Conservation (phyloP, 345 rosid species). For the Raphanus sativus region DNA sequence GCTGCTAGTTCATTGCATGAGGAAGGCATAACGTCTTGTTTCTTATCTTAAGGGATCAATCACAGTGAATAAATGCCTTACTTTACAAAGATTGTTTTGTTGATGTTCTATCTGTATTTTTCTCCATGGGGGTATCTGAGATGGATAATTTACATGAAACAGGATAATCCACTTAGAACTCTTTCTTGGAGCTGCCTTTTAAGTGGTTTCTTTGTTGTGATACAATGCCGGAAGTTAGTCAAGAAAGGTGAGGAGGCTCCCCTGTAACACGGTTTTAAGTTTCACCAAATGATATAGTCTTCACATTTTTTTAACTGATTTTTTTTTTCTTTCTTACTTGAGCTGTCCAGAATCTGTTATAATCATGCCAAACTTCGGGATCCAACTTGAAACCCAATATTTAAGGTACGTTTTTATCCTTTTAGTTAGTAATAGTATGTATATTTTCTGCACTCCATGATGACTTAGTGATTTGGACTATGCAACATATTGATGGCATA, state of each 20-base stretch:
- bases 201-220: constrained; percentile 47
- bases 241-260: constrained; percentile 58
- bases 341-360: constrained; percentile 68
- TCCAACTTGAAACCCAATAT: constrained; percentile 83
- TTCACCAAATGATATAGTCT: neutral
- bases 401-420: constrained; percentile 44
- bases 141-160: constrained; percentile 24
- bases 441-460: constrained; percentile 1
- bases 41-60: neutral
- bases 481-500: neutral
- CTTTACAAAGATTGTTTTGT: constrained; percentile 5
- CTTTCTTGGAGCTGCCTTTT: constrained; percentile 52
- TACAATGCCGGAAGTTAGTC: constrained; percentile 49
- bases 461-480: neutral
- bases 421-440: neutral
- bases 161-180: constrained; percentile 48
- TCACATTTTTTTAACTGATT: neutral
- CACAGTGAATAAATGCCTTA: neutral
- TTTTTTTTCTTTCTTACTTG: constrained; percentile 23
- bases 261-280: neutral
- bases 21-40: neutral
- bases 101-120: constrained; percentile 1
- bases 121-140: constrained; percentile 18
- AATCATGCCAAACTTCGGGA: constrained; percentile 73
- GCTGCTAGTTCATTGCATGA: neutral